Base-by-base conservation (phyloP, 495 filamentous ascomycete genomes). In the Daldinia decipiens region DNA sequence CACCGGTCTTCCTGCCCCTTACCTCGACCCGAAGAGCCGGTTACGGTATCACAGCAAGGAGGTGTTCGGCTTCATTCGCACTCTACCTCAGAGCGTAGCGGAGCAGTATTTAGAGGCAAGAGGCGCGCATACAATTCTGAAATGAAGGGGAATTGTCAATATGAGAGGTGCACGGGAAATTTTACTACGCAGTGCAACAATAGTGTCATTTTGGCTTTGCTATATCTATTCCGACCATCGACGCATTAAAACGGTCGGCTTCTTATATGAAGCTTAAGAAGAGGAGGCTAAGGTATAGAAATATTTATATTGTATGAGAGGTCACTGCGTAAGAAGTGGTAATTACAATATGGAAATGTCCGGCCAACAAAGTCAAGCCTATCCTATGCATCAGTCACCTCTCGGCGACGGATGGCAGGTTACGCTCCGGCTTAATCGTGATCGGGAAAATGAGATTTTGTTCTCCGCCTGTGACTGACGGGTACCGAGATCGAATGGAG, bases 361-460 rank as follows among this genome's bases (percentile, higher is more conserved):
- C 75, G 91, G 88, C 83, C 91, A 88, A 86, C 91, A 90, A 89
- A 97, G 92, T 95, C 93, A 95, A 95, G 88, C 92, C 80, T 85
- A 87, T 85, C 89, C 92, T 89, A 95, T 85, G 88, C 89, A 89
- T 87, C 89, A 77, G 81, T 83, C 80, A 84, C 87, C 89, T 95
- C 82, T 95, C 92, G 86, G 88, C 82, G 89, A 89, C 87, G 87
- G 76, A 81, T 82, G 80, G 72, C 75, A 84, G 76, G 79, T 78
- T 88, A 84, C 85, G 92, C 93, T 95, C 93, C 93, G 92, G 93
- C 93, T 97, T 95, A 97, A 93, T 95, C 88, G 91, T 87, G 90
- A 89, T 90, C 91, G 78, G 52, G 32, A 63, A 68, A 66, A 61
- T 39, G 53, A 45, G 45, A 47, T 24, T 70, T 81, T 82, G 74